These are phyloP conservation scores for Dysphania ambrosioides DNA, from an alignment of 148 eudicot genomes.

Conservation along the genomic window DNA sequence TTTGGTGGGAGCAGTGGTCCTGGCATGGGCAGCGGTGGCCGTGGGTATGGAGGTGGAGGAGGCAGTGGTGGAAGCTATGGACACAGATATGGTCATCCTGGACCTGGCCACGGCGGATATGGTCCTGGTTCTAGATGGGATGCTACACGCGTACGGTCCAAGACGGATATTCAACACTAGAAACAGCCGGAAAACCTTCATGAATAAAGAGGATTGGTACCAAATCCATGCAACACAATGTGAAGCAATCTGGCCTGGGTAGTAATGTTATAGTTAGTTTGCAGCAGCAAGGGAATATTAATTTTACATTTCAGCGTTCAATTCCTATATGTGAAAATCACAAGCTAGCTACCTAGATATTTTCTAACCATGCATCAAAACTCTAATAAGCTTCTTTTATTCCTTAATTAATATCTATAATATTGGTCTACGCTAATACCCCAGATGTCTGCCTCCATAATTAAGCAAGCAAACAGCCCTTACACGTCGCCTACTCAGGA, in stretches of 20 bases:
- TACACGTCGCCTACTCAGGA: not conserved
- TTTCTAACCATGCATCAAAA: not conserved
- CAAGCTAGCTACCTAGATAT: not conserved
- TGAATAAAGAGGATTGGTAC: slow-evolving; percentile 10
- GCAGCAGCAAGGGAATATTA: not conserved
- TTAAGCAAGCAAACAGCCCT: not conserved
- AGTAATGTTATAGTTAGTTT: not conserved
- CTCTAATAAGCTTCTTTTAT: not conserved
- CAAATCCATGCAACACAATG: not conserved
- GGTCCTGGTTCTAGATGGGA: slow-evolving; percentile 10
- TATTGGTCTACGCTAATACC: not conserved
- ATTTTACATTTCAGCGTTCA: not conserved
- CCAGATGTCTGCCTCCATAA: not conserved
- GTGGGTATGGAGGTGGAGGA: slow-evolving; percentile 1
- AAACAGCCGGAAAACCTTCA: not conserved
- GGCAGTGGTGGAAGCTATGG: slow-evolving; percentile 19
- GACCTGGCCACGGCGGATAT: slow-evolving; percentile 17
- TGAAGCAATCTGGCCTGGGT: not conserved
- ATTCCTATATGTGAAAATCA: not conserved
- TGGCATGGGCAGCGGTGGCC: slow-evolving; percentile 10
- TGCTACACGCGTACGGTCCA: slow-evolving; percentile 2
- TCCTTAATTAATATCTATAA: no score
- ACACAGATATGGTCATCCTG: slow-evolving; percentile 16
- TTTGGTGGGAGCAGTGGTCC: slow-evolving; percentile 16
- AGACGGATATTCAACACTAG: slow-evolving; percentile 9